Conservation (phyloP, 257 asterid species). For the Lycium barbarum region DNA sequence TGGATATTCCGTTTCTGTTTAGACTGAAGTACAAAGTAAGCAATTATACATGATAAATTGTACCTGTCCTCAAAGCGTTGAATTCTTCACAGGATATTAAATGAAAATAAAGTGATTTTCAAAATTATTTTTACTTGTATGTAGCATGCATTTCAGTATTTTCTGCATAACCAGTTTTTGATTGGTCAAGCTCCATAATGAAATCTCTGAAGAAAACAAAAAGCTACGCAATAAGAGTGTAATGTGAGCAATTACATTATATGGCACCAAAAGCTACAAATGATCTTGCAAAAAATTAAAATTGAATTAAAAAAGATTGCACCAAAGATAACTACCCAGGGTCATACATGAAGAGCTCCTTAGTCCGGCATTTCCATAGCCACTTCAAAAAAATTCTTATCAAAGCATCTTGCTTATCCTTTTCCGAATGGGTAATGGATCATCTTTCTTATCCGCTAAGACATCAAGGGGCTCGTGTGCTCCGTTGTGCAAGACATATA, state of each 20-base stretch:
- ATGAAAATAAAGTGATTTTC: conserved; percentile 4
- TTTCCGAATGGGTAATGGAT: background rate
- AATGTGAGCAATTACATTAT: background rate
- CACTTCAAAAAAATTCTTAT: background rate
- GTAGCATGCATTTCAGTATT: conserved; percentile 10
- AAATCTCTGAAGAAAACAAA: background rate
- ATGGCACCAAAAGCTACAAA: background rate
- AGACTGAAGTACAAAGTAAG: conserved; percentile 53
- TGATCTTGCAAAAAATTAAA: background rate
- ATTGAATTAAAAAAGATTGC: background rate
- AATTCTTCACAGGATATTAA: background rate
- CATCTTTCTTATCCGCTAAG: background rate
- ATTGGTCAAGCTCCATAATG: background rate
- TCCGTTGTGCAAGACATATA: background rate
- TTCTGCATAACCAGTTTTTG: conserved; percentile 16
- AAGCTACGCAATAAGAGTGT: background rate
- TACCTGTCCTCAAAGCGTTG: background rate
- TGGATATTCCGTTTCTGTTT: conserved; percentile 79
- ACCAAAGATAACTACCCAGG: conserved; percentile 8
- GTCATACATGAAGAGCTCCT: conserved; percentile 19
- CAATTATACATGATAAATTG: conserved; percentile 4
- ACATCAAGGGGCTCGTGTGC: background rate
- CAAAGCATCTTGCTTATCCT: background rate
- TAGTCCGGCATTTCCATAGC: conserved; percentile 8
- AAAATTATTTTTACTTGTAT: background rate